phyloP scores from a whole-genome alignment of 139 green algal genomes.

The Pseudopediastrum boryanum region DNA sequence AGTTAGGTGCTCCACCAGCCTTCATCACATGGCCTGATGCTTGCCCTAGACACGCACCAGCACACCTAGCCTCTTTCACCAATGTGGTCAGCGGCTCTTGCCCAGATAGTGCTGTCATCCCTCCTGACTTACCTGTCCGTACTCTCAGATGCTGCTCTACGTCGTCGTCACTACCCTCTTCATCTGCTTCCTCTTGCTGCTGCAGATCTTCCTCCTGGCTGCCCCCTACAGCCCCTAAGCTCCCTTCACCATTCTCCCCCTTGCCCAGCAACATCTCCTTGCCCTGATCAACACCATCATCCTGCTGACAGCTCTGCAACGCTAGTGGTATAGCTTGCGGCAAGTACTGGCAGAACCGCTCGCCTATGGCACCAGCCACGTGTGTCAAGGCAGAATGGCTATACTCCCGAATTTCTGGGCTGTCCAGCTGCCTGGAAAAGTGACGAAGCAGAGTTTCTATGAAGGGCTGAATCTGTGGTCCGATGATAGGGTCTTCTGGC shows the following conservation, averaged over 20 bases:
- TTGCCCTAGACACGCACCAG: too few species aligned
- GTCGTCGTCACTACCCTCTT: too few species aligned
- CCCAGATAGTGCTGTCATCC: too few species aligned
- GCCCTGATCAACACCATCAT: too few species aligned
- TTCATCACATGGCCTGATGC: too few species aligned
- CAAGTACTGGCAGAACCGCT: slow-evolving; percentile 62
- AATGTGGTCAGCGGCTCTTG: too few species aligned
- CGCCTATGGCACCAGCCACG: slow-evolving; percentile 43
- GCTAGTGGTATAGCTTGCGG: slow-evolving; percentile 53
- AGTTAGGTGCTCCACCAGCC: too few species aligned
- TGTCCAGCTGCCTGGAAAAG: neutral
- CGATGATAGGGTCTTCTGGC: slow-evolving; percentile 17
- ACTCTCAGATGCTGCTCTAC: too few species aligned
- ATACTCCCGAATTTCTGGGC: slow-evolving; percentile 76
- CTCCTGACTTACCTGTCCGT: too few species aligned
- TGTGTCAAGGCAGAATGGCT: slow-evolving; percentile 66
- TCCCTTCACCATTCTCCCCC: slow-evolving; percentile 15
- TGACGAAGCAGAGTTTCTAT: neutral
- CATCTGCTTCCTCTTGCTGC: too few species aligned
- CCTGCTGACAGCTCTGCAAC: slow-evolving; percentile 49
- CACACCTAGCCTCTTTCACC: too few species aligned
- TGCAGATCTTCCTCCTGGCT: too few species aligned
- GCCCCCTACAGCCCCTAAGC: neutral
- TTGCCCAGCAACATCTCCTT: slow-evolving; percentile 29
- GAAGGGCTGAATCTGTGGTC: slow-evolving; percentile 15